Evolutionary conservation across 768 basidiomycete genomes (phyloP), one percentile per base, ranked within the genome.

Genomic region (Hirschioporus abietinus): DNA sequence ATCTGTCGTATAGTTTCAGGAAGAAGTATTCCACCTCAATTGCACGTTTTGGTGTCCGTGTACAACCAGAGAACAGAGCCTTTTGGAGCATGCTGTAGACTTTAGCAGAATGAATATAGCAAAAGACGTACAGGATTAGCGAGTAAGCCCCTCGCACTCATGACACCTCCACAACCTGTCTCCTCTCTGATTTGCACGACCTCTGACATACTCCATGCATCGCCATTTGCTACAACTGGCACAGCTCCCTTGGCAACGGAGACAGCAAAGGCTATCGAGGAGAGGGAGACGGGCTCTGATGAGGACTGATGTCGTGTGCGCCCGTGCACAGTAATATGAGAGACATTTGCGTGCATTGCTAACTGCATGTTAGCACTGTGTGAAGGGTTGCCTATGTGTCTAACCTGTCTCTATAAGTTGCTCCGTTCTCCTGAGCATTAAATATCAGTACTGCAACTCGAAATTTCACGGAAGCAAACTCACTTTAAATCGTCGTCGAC

Each of bases 81-180:
- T 79, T 70, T 66, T 69, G 68, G n/a, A 8, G 17, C 8, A 7
- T 1, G 17, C 27, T 20, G 15, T 23, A 8, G 27, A 63, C 20
- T 68, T 24, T n/a, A 17, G 26, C 61, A 36, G 25, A 3, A 9
- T 34, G 23, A 61, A 18, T 25, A 3, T 26, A 58, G 23, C 6
- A 7, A 58, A 6, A 6, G 52, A 68, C 75, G 25, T 20, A 75
- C 77, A 12, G 78, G 78, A 68, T 83, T 83, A 1, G 80, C 82
- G 35, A 83, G 69, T 65, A 83, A 64, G 0, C 82, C 82, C 17
- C 82, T 70, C 0, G 81, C 82, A 63, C 75, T 80, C 82, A 83
- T 83, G 1, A 81, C 80, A 1, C 80, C 81, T 26, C 73, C 67
- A 0, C 78, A 80, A 0, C 78, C 78, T 15, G 78, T 79, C 65